Base-by-base conservation (phyloP, 352 stramenopile species). In the Globisporangium barbulae region DNA sequence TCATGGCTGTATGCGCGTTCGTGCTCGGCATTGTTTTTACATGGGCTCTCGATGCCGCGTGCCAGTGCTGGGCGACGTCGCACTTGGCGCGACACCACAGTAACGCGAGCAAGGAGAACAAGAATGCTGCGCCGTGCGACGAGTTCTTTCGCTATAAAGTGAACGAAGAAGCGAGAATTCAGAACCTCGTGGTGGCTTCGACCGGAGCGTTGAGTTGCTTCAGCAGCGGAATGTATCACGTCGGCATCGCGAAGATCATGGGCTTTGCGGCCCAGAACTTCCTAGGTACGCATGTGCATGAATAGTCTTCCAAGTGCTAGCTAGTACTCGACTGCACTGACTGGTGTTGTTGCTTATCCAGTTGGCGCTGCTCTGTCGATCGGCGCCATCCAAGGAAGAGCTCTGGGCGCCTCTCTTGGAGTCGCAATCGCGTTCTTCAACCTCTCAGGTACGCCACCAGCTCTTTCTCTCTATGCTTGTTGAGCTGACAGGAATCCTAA, bases 161-260 rank as follows among this genome's bases (percentile, higher is more conserved):
- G 49, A 17, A 56, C 8, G 30, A 41, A 41, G 49, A 56, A 41
- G 17, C 1, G 6, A 22, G 22, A 10, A 19, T 39, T 0, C 49
- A 56, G 17, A 56, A 56, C 28, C 28, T 56, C 49, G 49, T 56
- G 28, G 4, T 41, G 6, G 7, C 17, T 17, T 41, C 22, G 2
- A 0, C 28, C 17, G 8, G 1, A 8, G 10, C 17, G 6, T 13
- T 37, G 25, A 37, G 48, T 13, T 54, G 25, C 12, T 37, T 13
- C 25, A 54, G 19, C 42, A 49, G 6, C 2, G 12, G 3, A 30
- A 4, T 37, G 25, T 54, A 21, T 25, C 48, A 37, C 13, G 25
- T 54, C 25, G 48, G 48, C 6, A 13, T 54, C 48, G 48, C 48
- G 30, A 54, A 54, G 25, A 37, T 54, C 25, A 12, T 54, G 48